Evolutionary conservation across 169 alveolate species (phyloP), one percentile per base, ranked within the genome.

Genomic region (Cryptosporidium felis): DNA sequence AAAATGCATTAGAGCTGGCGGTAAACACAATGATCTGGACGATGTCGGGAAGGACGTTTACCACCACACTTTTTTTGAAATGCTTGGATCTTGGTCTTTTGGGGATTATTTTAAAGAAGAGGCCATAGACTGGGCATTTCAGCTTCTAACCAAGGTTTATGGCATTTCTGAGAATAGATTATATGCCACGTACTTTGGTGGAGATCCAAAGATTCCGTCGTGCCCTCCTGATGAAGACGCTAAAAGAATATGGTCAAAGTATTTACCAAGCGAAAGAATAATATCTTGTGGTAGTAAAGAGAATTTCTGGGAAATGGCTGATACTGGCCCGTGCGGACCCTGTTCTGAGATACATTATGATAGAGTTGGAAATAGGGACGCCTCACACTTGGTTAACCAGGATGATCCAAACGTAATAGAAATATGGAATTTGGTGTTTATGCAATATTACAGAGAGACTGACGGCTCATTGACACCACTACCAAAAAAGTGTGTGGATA

Each of bases 271-370:
- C 58, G 41, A 62, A n/a, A 60, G 80, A 32, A 85, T 93, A 40
- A 49, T 93, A 80, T 96, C 98, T 16, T 95, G 95, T 74, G 95
- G 97, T 2, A 66, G 89, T 88, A 93, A 94, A 79, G 98, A 96
- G 28, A 96, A 96, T 89, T 96, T 96, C 91, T 96, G 99, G 99
- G 99, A 96, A 92, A 96, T 96, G 99, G 99, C 97, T 2, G 99
- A 96, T 80, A 94, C 97, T 2, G 99, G 99, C 23, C 99, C 99
- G 9, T 96, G 99, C 61, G 99, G 99, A 10, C 99, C 99, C 2
- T 96, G 98, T 88, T 89, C 97, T n/a, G 99, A 96, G 88, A 94
- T 96, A 32, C 99, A 96, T 92, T 96, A 91, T 81, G 99, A 96
- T 82, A 90, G 65, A 51, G 79, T 93, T 42, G 97, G 98, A 0